Conservation (phyloP, 257 asterid species). For the Penstemon barbatus region DNA sequence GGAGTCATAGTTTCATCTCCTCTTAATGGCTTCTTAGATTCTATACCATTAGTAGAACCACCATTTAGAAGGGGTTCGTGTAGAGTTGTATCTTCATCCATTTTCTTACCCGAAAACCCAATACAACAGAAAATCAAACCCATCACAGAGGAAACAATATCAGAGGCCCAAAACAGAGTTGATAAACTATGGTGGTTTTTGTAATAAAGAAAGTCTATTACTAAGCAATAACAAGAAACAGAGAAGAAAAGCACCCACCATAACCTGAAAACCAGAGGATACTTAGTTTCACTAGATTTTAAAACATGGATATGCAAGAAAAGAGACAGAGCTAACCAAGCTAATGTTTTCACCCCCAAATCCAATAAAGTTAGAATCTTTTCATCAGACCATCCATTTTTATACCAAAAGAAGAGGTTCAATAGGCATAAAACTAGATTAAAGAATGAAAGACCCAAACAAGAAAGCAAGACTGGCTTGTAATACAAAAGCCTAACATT, state of each 20-base stretch:
- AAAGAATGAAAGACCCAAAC: constrained; percentile 45
- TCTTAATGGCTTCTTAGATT: constrained; percentile 29
- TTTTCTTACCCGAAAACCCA: constrained; percentile 44
- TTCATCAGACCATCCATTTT: constrained; percentile 71
- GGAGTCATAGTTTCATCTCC: constrained; percentile 84
- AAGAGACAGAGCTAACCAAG: constrained; percentile 60
- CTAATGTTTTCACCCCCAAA: constrained; percentile 49
- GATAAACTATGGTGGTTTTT: constrained; percentile 40
- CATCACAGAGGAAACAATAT: constrained; percentile 41
- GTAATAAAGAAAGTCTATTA: constrained; percentile 49
- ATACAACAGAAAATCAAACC: constrained; percentile 53
- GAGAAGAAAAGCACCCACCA: constrained; percentile 73
- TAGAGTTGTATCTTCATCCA: constrained; percentile 38
- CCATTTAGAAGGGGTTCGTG: constrained; percentile 69
- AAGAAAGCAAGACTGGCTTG: constrained; percentile 43
- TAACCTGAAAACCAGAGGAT: constrained; percentile 59
- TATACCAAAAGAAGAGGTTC: constrained; percentile 60
- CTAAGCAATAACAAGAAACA: constrained; percentile 65
- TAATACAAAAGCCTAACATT: constrained; percentile 29
- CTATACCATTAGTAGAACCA: constrained; percentile 30
- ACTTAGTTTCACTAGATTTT: constrained; percentile 46
- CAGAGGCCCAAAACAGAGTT: constrained; percentile 63
- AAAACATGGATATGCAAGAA: constrained; percentile 42
- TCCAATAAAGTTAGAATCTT: constrained; percentile 55
- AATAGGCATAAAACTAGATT: constrained; percentile 51